These are phyloP conservation scores for Adansonia grandidieri DNA, from an alignment of 441 rosid species.

Conservation along the genomic window DNA sequence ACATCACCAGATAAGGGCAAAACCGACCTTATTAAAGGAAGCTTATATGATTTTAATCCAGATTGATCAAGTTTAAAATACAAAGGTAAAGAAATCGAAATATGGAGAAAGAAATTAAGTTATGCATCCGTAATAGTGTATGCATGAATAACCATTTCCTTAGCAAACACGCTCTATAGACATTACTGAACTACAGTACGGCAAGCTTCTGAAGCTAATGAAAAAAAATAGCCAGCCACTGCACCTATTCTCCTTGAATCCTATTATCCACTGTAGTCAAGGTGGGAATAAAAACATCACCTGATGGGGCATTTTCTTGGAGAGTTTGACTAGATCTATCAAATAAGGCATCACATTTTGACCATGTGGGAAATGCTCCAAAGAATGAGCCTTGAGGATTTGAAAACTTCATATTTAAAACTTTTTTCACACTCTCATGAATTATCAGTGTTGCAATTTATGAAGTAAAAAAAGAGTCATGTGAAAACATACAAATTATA, in stretches of 20 bases:
- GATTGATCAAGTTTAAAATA: constrained; percentile 19
- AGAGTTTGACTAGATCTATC: constrained; percentile 4
- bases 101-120: constrained; percentile 10
- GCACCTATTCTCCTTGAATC: constrained; percentile 1
- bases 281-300: constrained; percentile 2
- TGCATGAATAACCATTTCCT: constrained; percentile 20
- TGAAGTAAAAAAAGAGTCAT: not conserved
- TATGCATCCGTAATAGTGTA: not conserved
- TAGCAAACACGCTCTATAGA: not conserved
- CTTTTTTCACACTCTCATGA: not conserved
- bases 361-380: not conserved
- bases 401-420: not conserved
- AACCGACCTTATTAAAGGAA: constrained; percentile 32
- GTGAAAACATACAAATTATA: not conserved
- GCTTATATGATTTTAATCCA: constrained; percentile 26
- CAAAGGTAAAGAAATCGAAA: constrained; percentile 8
- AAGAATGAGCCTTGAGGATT: constrained; percentile 12
- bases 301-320: not conserved
- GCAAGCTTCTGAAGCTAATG: constrained; percentile 19
- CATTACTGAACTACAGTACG: constrained; percentile 14
- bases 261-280: not conserved
- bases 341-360: constrained; percentile 12
- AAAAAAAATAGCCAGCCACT: constrained; percentile 2
- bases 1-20: constrained; percentile 50
- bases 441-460: constrained; percentile 10